These are phyloP conservation scores for Xylaria telfairii DNA, from an alignment of 495 filamentous ascomycete species.

Conservation along the genomic window DNA sequence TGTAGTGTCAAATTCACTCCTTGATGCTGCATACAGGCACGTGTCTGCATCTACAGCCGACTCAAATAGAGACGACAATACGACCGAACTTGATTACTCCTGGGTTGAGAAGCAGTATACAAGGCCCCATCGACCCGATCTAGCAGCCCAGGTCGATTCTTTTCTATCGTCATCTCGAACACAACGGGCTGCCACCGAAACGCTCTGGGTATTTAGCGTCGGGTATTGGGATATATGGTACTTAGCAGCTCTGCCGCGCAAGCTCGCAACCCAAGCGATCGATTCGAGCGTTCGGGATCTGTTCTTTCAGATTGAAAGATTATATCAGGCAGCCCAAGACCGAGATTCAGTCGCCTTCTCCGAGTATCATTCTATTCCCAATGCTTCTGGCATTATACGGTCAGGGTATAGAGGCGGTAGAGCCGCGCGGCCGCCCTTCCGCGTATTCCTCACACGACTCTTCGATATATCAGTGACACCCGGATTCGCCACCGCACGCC, in stretches of 20 bases:
- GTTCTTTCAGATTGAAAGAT: constrained; percentile 48
- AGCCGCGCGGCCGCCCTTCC: constrained; percentile 38
- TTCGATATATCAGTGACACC: constrained; percentile 54
- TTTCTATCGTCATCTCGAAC: constrained; percentile 44
- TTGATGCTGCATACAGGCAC: constrained; percentile 36
- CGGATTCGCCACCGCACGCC: constrained; percentile 43
- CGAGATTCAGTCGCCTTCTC: constrained; percentile 38
- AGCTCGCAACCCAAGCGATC: constrained; percentile 37
- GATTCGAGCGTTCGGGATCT: constrained; percentile 40
- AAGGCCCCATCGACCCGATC: constrained; percentile 40
- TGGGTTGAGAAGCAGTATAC: constrained; percentile 46
- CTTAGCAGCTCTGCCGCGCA: constrained; percentile 48
- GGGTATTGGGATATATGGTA: constrained; percentile 58
- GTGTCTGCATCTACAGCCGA: background rate
- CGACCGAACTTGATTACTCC: constrained; percentile 42
- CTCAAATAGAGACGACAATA: constrained; percentile 26
- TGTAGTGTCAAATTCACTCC: constrained; percentile 42
- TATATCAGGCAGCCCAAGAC: constrained; percentile 46
- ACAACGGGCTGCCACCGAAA: constrained; percentile 40
- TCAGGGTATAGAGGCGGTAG: background rate
- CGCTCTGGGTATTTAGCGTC: constrained; percentile 52
- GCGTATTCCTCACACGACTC: constrained; percentile 48
- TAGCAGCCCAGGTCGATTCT: constrained; percentile 46
- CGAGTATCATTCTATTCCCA: constrained; percentile 17
- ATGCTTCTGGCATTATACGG: background rate